Percentiles rank a stretch among this genome's conserved stretches.
Conservation (phyloP, 371 early-diverging fungal species). For the Astathelohania contejeani region DNA sequence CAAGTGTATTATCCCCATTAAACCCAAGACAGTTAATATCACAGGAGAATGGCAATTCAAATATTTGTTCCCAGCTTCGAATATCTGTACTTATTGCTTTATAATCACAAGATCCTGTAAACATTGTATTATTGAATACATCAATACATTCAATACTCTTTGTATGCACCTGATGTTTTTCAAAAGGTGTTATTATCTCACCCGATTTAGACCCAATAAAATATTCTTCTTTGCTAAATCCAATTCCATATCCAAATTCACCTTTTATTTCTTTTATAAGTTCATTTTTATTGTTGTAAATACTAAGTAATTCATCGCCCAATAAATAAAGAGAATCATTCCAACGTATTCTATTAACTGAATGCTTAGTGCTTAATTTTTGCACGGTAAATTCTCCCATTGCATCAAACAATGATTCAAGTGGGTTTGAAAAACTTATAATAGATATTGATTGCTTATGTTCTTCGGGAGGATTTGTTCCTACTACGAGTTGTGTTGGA, state of each 20-base stretch:
- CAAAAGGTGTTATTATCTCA: background rate
- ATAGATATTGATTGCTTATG: background rate
- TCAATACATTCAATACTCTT: constrained; percentile 27
- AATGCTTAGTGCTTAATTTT: background rate
- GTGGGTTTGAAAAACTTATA: constrained; percentile 11
- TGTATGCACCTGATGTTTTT: constrained; percentile 12
- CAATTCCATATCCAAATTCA: constrained; percentile 31
- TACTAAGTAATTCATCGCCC: constrained; percentile 3
- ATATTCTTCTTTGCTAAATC: background rate
- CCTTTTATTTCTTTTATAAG: constrained; percentile 4
- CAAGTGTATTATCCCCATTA: constrained; percentile 32
- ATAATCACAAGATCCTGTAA: constrained; percentile 25
- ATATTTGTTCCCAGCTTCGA: constrained; percentile 5
- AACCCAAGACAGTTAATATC: constrained; percentile 49
- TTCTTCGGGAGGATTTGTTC: constrained; percentile 33
- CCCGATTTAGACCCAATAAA: constrained; percentile 14
- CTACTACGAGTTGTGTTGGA: constrained; percentile 14
- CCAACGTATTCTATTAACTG: constrained; percentile 29
- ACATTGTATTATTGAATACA: constrained; percentile 10
- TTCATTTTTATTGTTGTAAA: constrained; percentile 15
- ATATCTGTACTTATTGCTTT: constrained; percentile 31
- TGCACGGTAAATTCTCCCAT: constrained; percentile 9
- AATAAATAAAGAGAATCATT: too few relatives aligned
- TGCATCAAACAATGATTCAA: constrained; percentile 5
- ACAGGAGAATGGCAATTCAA: background rate